These are phyloP conservation scores for Capsicum pubescens DNA, from an alignment of 257 asterid species.

Conservation along the genomic window DNA sequence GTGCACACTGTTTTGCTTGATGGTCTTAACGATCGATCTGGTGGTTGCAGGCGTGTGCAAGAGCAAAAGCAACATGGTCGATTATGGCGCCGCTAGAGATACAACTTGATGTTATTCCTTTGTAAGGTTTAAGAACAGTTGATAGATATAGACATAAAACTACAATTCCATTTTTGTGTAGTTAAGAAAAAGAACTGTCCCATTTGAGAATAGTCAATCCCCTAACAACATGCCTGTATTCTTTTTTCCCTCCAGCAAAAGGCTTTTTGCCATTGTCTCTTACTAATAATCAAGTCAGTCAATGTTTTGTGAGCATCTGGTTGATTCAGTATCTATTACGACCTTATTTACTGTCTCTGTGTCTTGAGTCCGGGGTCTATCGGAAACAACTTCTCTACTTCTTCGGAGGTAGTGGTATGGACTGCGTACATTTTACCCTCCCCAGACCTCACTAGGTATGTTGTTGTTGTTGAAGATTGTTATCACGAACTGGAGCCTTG, in stretches of 20 bases:
- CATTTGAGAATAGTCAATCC: too few species aligned
- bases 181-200: conserved; percentile 1
- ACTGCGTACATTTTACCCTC: too few species aligned
- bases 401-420: too few species aligned
- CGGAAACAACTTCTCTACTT: too few species aligned
- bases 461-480: too few species aligned
- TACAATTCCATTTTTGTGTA: conserved; percentile 24
- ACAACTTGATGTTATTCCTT: not conserved
- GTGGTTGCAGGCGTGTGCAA: conserved; percentile 69
- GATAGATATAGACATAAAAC: conserved; percentile 16
- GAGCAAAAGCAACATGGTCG: conserved; percentile 74
- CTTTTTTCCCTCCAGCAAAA: conserved; percentile 24
- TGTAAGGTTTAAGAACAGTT: conserved; percentile 6
- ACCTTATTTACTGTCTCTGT: too few species aligned
- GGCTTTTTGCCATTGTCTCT: not conserved
- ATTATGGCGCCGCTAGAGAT: conserved; percentile 57
- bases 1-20: not conserved
- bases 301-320: conserved; percentile 20
- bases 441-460: too few species aligned
- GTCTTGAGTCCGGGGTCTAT: too few species aligned
- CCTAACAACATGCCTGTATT: too few species aligned
- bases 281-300: not conserved
- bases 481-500: too few species aligned
- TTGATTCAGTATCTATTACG: not conserved
- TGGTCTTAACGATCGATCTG: not conserved